Percentiles rank a stretch among this genome's conserved stretches.
Conservation (phyloP, 2,329 filamentous ascomycete species). For the Cytospora paraplurivora region DNA sequence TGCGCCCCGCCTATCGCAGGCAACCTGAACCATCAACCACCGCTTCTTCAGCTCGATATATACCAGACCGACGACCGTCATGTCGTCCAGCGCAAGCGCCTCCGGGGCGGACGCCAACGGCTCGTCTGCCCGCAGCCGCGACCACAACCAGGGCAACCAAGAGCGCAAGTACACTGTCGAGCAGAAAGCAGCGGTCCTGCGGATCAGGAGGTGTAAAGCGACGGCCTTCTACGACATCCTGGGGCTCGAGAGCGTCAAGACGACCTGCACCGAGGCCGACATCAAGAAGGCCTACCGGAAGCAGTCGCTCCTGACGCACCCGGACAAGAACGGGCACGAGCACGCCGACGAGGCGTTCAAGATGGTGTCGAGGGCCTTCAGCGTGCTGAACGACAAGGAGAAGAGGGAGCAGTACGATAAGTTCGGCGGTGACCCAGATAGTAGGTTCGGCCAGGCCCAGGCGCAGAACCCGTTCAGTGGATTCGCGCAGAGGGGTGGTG, state of each 20-base stretch:
- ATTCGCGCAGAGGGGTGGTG: conserved; percentile 54
- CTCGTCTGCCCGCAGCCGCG: conserved; percentile 52
- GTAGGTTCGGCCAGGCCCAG: conserved; percentile 70
- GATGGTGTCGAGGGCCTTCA: conserved; percentile 92
- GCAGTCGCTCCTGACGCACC: conserved; percentile 90
- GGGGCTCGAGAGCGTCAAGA: conserved; percentile 65
- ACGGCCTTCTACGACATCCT: conserved; percentile 98
- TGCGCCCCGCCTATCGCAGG: conserved; percentile 14
- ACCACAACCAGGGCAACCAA: conserved; percentile 76
- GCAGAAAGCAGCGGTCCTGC: conserved; percentile 87
- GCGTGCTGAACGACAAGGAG: conserved; percentile 88
- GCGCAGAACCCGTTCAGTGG: conserved; percentile 65
- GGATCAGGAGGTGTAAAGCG: conserved; percentile 79
- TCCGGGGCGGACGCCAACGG: conserved; percentile 53
- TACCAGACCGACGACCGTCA: conserved; percentile 32
- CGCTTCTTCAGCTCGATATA: conserved; percentile 3
- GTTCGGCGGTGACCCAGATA: conserved; percentile 91
- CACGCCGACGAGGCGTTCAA: conserved; percentile 98
- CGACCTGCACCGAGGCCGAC: conserved; percentile 73
- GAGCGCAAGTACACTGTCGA: conserved; percentile 81
- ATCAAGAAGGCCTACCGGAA: conserved; percentile 99
- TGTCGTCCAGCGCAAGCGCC: conserved; percentile 52
- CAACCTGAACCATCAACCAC: conserved; percentile 4
- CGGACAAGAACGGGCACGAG: conserved; percentile 97
- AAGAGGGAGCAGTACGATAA: conserved; percentile 88